Percentiles rank a stretch among this genome's conserved stretches.
Conservation (phyloP, 768 basidiomycete species). For the Mycena venus region DNA sequence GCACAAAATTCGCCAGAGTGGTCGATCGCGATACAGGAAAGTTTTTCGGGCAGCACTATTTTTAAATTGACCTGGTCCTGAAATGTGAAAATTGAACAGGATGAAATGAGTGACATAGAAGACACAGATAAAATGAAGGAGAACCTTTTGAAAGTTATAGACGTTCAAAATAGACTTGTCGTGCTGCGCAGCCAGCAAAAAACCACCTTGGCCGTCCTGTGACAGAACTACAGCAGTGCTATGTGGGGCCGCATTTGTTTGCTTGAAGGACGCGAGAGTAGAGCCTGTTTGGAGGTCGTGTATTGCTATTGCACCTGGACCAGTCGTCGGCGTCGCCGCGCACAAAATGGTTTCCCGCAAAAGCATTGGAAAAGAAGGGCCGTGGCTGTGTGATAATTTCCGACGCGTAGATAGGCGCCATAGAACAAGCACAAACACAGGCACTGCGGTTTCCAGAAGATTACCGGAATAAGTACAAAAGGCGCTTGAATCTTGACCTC, state of each 20-base stretch:
- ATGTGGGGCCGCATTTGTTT: slow-evolving; percentile 74
- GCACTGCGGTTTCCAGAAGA: slow-evolving; percentile 5
- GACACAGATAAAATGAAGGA: slow-evolving; percentile 24
- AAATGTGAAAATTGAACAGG: slow-evolving; percentile 1
- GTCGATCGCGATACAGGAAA: slow-evolving; percentile 85
- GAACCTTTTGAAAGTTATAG: slow-evolving; percentile 94
- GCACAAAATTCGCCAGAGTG: slow-evolving; percentile 82
- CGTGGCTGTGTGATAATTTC: too few relatives aligned
- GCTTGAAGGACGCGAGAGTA: slow-evolving; percentile 89
- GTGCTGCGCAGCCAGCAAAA: slow-evolving; percentile 86
- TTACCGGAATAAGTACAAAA: slow-evolving; percentile 8
- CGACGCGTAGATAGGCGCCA: too few relatives aligned
- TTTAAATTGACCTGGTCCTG: slow-evolving; percentile 93
- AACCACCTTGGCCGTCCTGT: slow-evolving; percentile 80
- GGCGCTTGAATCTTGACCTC: slow-evolving; percentile 7
- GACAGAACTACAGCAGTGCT: slow-evolving; percentile 81
- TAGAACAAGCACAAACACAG: too few relatives aligned
- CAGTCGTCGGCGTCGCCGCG: slow-evolving; percentile 66
- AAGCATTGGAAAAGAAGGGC: too few relatives aligned
- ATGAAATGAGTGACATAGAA: background rate
- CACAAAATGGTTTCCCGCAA: slow-evolving; percentile 80
- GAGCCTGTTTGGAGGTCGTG: slow-evolving; percentile 88
- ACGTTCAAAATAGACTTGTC: slow-evolving; percentile 92
- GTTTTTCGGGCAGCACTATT: slow-evolving; percentile 90
- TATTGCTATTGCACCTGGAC: slow-evolving; percentile 75